Evolutionary conservation across 768 basidiomycete genomes (phyloP), one percentile per base, ranked within the genome.

Genomic region (Tricholoma bakamatsutake): DNA sequence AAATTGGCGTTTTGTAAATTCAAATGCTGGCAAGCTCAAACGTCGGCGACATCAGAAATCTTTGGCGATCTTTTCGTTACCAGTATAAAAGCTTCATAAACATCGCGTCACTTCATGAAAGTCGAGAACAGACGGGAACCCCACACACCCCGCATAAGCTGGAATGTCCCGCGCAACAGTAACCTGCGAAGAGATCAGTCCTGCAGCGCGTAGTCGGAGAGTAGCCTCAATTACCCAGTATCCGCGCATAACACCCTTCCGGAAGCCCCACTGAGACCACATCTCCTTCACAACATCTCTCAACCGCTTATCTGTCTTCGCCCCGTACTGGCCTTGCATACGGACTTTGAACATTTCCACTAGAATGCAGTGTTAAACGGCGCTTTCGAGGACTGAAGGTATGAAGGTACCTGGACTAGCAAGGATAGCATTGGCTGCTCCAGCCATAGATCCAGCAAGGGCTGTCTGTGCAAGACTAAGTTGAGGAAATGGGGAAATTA

Each of bases 301-400:
- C 27, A 99, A 76, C 39, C 82, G 80, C 69, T 95, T 88, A 67
- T 98, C 94, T 8, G 80, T 78, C 11, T 82, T 76, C 3, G 76
- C 79, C 10, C 95, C 96, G 62, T 97, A 96, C 67, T 98, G 91
- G 6, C 89, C 94, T 71, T 97, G 95, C 96, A 97, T 97, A 15
- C 91, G 81, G 28, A 98, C 92, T 72, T 99, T 98, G 76, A 98
- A 98, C 90, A 98, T 92, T 71, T 99, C 97, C 50, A 93, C 91
- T 92, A 17, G 6, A 21, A 35, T 9, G 49, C 10, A 52, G 49
- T 42, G 13, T 51, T 30, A 15, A 49, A 4, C 12, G 5, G 37
- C 8, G 7, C 10, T 10, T 17, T 53, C 5, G 34, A 31, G 35
- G 28, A 15, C 11, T 11, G 21, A 11, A 35, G 31, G 40, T 8